phyloP scores from a whole-genome alignment of 2,329 filamentous ascomycete genomes.

The Colletotrichum karsti region DNA sequence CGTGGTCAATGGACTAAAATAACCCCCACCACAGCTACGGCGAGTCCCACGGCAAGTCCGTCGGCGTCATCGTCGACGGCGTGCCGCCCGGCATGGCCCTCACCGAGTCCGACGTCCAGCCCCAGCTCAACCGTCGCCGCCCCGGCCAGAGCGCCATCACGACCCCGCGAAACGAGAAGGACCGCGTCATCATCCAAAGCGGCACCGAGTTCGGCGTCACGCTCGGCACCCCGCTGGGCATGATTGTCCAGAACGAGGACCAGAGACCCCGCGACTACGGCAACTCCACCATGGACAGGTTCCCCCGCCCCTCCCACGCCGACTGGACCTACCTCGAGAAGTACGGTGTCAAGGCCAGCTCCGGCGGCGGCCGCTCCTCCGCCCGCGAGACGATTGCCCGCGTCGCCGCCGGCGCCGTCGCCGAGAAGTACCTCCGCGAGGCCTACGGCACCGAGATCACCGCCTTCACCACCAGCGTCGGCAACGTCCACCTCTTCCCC shows the following conservation, averaged over 20 bases:
- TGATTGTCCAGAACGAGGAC: conserved; percentile 91
- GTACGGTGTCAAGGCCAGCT: conserved; percentile 90
- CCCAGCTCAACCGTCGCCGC: conserved; percentile 89
- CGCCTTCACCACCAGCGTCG: conserved; percentile 88
- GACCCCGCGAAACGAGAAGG: conserved; percentile 92
- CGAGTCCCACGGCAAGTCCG: conserved; percentile 86
- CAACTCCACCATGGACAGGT: conserved; percentile 87
- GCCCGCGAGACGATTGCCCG: conserved; percentile 96
- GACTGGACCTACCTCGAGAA: conserved; percentile 98
- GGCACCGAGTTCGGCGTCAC: conserved; percentile 91
- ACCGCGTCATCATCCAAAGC: conserved; percentile 90
- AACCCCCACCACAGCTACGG: conserved; percentile 47
- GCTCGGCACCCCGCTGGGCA: conserved; percentile 87
- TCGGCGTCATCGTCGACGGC: conserved; percentile 95
- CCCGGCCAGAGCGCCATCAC: conserved; percentile 91
- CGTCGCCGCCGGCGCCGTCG: conserved; percentile 90
- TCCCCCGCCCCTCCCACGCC: conserved; percentile 90
- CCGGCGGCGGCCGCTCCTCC: conserved; percentile 85
- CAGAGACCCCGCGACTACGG: conserved; percentile 93
- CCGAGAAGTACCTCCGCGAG: conserved; percentile 87
- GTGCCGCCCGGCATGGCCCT: conserved; percentile 88
- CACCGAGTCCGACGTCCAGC: conserved; percentile 88
- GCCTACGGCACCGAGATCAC: conserved; percentile 90
- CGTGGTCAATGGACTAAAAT: conserved; percentile 22
- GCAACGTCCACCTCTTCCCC: conserved; percentile 79